Percentiles rank a stretch among this genome's conserved stretches.
These are phyloP conservation scores for Sonneratia caseolaris DNA, from an alignment of 345 rosid genomes.

Conservation along the genomic window DNA sequence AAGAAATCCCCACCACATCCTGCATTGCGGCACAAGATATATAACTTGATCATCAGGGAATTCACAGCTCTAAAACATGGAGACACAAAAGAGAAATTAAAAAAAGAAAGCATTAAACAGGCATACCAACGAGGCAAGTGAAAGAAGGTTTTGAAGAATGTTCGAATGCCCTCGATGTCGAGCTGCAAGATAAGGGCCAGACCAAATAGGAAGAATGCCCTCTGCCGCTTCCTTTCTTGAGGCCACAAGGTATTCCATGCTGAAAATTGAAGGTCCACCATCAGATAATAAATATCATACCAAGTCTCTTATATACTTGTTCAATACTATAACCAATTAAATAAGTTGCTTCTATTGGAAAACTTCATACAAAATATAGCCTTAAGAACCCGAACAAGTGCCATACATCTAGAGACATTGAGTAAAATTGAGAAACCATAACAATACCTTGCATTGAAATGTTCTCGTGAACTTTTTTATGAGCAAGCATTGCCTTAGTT, in stretches of 20 bases:
- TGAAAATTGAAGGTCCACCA: conserved; percentile 18
- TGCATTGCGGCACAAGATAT: conserved; percentile 15
- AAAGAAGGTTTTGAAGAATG: conserved; percentile 79
- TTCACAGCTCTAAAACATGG: background rate
- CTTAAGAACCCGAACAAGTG: background rate
- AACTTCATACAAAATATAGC: background rate
- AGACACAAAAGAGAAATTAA: background rate
- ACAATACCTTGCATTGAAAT: conserved; percentile 76
- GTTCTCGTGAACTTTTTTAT: conserved; percentile 24
- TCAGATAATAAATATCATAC: conserved; percentile 1
- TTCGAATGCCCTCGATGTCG: conserved; percentile 70
- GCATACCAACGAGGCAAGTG: conserved; percentile 75
- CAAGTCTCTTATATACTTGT: background rate
- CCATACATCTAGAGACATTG: background rate
- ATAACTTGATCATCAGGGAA: background rate
- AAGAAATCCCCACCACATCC: conserved; percentile 95
- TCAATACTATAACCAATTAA: background rate
- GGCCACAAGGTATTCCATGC: conserved; percentile 98
- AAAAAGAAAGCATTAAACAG: background rate
- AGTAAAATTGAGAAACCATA: background rate
- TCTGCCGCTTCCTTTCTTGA: conserved; percentile 86
- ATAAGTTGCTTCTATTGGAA: background rate
- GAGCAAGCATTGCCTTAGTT: conserved; percentile 21
- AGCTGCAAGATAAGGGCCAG: conserved; percentile 76
- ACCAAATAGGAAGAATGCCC: conserved; percentile 91